Conservation (phyloP, 768 basidiomycete genomes). For the Macrolepiota dolichaula region DNA sequence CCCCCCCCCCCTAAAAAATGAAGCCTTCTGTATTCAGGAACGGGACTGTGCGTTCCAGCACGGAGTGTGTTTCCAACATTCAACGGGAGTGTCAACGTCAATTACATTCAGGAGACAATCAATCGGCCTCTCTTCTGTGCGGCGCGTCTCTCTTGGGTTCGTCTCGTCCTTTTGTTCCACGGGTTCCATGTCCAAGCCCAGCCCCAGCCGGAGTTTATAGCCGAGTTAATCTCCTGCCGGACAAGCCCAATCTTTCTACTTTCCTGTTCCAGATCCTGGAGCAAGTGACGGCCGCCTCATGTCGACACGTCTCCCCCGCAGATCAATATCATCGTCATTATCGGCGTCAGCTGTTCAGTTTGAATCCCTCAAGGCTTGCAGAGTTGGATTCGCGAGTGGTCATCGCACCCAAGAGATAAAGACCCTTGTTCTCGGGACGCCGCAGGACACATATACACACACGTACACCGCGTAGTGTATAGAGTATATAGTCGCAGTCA, state of each 20-base stretch:
- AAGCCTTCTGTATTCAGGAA: background rate
- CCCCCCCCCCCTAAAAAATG: too few relatives aligned
- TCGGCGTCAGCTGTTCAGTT: background rate
- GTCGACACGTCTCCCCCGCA: background rate
- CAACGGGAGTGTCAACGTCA: background rate
- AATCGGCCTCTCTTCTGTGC: background rate
- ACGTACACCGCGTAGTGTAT: background rate
- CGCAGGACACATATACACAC: too few relatives aligned
- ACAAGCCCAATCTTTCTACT: background rate
- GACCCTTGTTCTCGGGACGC: background rate
- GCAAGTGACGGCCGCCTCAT: background rate
- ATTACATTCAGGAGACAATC: constrained; percentile 1
- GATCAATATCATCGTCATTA: background rate
- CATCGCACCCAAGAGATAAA: background rate
- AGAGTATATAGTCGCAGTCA: background rate
- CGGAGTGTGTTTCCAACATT: too few relatives aligned
- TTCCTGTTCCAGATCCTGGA: background rate
- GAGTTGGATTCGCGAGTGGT: background rate
- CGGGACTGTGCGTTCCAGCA: background rate
- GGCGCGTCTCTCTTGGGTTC: background rate
- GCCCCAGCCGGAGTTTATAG: constrained; percentile 2
- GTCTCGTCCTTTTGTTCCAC: background rate
- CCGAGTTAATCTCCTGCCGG: background rate
- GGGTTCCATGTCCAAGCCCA: background rate
- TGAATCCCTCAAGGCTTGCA: background rate